These are phyloP conservation scores for Ascobolus immersus DNA, from an alignment of 495 filamentous ascomycete genomes.

Conservation along the genomic window DNA sequence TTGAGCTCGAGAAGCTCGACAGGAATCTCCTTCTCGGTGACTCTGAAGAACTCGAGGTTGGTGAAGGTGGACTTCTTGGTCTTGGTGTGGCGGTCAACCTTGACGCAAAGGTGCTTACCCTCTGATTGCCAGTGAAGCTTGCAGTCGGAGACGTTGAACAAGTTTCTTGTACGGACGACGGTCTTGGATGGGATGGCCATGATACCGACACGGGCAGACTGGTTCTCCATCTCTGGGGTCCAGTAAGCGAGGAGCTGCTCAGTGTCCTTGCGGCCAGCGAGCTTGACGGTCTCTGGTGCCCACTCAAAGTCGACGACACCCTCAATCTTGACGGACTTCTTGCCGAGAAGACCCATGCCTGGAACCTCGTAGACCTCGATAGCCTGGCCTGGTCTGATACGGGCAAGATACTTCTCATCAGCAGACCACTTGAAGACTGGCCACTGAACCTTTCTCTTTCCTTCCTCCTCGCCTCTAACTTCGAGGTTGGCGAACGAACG, in stretches of 20 bases:
- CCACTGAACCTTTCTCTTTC: slow-evolving; percentile 84
- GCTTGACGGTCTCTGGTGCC: slow-evolving; percentile 52
- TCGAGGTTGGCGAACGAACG: slow-evolving; percentile 67
- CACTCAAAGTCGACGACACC: slow-evolving; percentile 95
- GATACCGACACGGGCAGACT: slow-evolving; percentile 84
- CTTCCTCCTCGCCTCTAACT: slow-evolving; percentile 31
- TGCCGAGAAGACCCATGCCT: slow-evolving; percentile 70
- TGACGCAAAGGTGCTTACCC: slow-evolving; percentile 79
- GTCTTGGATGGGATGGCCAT: slow-evolving; percentile 92
- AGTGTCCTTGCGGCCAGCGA: slow-evolving; percentile 56
- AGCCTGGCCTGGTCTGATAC: slow-evolving; percentile 62
- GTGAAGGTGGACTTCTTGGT: slow-evolving; percentile 75
- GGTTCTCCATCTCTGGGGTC: slow-evolving; percentile 94
- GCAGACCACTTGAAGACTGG: slow-evolving; percentile 98
- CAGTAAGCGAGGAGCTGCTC: slow-evolving; percentile 95
- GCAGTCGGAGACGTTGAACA: slow-evolving; percentile 91
- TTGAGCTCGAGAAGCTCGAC: slow-evolving; percentile 97
- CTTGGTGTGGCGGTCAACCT: slow-evolving; percentile 96
- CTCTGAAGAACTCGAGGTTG: slow-evolving; percentile 92
- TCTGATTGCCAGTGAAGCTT: slow-evolving; percentile 97
- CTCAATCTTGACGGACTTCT: slow-evolving; percentile 77
- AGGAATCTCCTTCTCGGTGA: slow-evolving; percentile 86
- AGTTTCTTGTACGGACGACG: slow-evolving; percentile 72
- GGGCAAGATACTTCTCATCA: slow-evolving; percentile 87
- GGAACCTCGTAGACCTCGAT: slow-evolving; percentile 90